Evolutionary conservation across 139 green algal genomes (phyloP).

Genomic region (Micromonas pusilla): DNA sequence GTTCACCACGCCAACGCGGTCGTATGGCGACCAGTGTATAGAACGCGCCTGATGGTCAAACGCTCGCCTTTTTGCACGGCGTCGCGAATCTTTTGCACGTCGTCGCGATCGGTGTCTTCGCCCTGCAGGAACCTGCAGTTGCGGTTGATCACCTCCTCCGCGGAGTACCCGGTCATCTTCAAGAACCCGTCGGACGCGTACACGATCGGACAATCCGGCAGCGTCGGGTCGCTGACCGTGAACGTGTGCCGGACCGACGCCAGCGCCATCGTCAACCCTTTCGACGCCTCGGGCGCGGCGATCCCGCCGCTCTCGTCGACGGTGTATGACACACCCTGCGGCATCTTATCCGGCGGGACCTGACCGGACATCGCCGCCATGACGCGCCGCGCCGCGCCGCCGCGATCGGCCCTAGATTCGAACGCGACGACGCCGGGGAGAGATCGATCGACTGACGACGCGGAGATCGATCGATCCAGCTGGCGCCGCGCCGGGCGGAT

Average conservation of each 20-base stretch:
- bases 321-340: neutral
- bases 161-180: conserved; percentile 88
- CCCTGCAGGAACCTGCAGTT: conserved; percentile 92
- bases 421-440: too few relatives aligned
- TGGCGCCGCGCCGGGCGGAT: too few relatives aligned
- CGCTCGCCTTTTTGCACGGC: conserved; percentile 21
- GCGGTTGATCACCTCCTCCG: conserved; percentile 86
- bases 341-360: too few relatives aligned
- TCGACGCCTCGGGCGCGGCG: neutral
- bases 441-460: too few relatives aligned
- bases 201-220: conserved; percentile 88
- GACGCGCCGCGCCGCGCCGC: too few relatives aligned
- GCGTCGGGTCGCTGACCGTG: conserved; percentile 84
- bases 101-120: conserved; percentile 61
- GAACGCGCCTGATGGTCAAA: too few relatives aligned
- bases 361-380: too few relatives aligned
- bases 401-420: too few relatives aligned
- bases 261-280: conserved; percentile 3
- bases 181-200: conserved; percentile 93
- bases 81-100: conserved; percentile 23
- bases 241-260: conserved; percentile 68
- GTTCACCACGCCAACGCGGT: too few relatives aligned
- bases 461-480: too few relatives aligned
- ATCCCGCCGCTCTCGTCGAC: neutral
- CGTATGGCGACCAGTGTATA: too few relatives aligned